phyloP scores from a whole-genome alignment of 2,329 filamentous ascomycete species.

The Pseudocercospora pini-densiflorae region DNA sequence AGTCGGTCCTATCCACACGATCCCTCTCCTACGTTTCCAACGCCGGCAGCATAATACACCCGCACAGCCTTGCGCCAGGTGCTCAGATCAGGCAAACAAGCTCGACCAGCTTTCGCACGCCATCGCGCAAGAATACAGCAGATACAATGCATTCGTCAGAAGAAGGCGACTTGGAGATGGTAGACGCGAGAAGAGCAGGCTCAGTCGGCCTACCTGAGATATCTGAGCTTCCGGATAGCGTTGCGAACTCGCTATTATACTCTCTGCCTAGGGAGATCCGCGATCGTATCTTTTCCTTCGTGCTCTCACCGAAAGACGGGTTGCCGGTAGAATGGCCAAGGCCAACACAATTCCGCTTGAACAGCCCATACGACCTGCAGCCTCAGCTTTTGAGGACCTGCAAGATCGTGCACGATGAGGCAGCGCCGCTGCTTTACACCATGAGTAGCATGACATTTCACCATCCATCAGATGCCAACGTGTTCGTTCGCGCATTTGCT shows the following conservation, averaged over 20 bases:
- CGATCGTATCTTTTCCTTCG: constrained; percentile 40
- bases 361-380: constrained; percentile 30
- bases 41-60: constrained; percentile 24
- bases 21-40: constrained; percentile 41
- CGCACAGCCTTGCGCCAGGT: constrained; percentile 8
- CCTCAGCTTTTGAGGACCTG: constrained; percentile 40
- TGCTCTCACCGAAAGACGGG: constrained; percentile 35
- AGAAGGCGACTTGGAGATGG: constrained; percentile 34
- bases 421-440: constrained; percentile 42
- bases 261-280: constrained; percentile 43
- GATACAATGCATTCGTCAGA: constrained; percentile 32
- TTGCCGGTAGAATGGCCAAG: constrained; percentile 41
- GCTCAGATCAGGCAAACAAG: constrained; percentile 25
- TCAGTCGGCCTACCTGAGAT: constrained; percentile 20
- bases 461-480: constrained; percentile 45
- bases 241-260: constrained; percentile 39
- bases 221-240: constrained; percentile 36
- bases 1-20: constrained; percentile 42
- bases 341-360: constrained; percentile 11
- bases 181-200: constrained; percentile 11
- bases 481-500: constrained; percentile 42
- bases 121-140: constrained; percentile 31
- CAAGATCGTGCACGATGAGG: constrained; percentile 39
- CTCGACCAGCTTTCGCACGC: constrained; percentile 20
- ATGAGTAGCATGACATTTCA: constrained; percentile 42